Conservation (phyloP, 768 basidiomycete species). For the Pisolithus sp. region DNA sequence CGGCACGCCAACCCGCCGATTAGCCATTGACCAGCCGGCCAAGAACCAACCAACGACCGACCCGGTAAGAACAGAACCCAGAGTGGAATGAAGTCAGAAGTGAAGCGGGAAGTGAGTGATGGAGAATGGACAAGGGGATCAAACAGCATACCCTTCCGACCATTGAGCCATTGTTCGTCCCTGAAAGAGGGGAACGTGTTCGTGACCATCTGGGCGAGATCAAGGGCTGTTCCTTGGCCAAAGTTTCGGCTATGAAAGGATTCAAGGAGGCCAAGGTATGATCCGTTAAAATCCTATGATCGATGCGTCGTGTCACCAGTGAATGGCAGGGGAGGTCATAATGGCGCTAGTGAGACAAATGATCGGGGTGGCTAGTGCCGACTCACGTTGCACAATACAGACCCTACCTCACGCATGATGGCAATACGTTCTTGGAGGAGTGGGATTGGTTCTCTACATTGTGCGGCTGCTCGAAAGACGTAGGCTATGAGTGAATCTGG, state of each 20-base stretch:
- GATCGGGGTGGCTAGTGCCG: neutral
- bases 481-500: constrained; percentile 64
- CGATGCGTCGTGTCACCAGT: neutral
- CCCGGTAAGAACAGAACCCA: neutral
- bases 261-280: constrained; percentile 59
- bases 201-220: constrained; percentile 65
- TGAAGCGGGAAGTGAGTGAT: neutral
- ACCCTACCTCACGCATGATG: constrained; percentile 74
- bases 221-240: constrained; percentile 58
- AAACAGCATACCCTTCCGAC: constrained; percentile 45
- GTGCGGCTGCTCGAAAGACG: constrained; percentile 57
- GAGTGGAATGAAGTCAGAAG: neutral
- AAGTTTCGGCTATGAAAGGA: constrained; percentile 50
- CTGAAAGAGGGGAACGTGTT: constrained; percentile 71
- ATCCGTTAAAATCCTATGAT: constrained; percentile 58
- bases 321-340: neutral
- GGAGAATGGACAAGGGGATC: neutral
- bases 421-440: constrained; percentile 64
- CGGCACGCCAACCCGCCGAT: too few species aligned
- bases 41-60: too few species aligned
- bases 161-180: constrained; percentile 57
- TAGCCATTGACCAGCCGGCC: too few species aligned
- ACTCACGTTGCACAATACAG: constrained; percentile 62
- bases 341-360: neutral
- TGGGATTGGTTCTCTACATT: constrained; percentile 60